Base-by-base conservation (phyloP, 768 basidiomycete genomes). In the Suillus tomentosus region DNA sequence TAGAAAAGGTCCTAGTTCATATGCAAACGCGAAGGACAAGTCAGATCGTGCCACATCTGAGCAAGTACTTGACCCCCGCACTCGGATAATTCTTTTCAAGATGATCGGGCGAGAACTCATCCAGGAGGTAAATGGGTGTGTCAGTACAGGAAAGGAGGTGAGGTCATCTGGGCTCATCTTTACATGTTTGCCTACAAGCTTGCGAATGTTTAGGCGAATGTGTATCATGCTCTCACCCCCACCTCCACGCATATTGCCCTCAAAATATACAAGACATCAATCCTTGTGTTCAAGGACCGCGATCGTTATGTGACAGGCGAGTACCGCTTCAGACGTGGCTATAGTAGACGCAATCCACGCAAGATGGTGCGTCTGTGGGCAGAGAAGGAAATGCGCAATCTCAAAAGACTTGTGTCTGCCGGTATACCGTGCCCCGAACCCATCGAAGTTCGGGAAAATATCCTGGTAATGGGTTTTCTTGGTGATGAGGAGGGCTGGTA, bases 291-390 rank as follows among this genome's bases (percentile, higher is more conserved):
- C 83, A 96, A 98, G 76, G 94, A 98, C 68, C 87, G 97, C n/a
- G 94, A 96, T 70, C 90, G 91, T 64, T 99, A 99, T 75, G 95
- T 99, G 47, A 88, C 91, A 0, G 97, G 97, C 59, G 96, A 99
- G 75, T 89, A 91, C 74, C 89, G 97, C n/a, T 99, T 99, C 80
- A 84, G 94, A 56, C 85, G 89, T 62, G 96, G 96, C 31, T 94
- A 94, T 76, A 88, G 86, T 71, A 89, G 90, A 63, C 88, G 85
- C 66, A 99, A 99, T 73, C 96, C 97, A 17, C 87, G 97, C 34
- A 99, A 99, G 79, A 99, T 99, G 96, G 96, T 99, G 22, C 85
- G 95, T 17, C 77, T 99, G 3, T 99, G 97, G 97, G 97, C 97
- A 2, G 97, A 99, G 77, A 99, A 99, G 79, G 97, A 99, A 76